A percentile compares a stretch with the other conserved stretches of the same genome.
phyloP scores from a whole-genome alignment of 202 grass and related monocot genomes.

The Carex arenaria region DNA sequence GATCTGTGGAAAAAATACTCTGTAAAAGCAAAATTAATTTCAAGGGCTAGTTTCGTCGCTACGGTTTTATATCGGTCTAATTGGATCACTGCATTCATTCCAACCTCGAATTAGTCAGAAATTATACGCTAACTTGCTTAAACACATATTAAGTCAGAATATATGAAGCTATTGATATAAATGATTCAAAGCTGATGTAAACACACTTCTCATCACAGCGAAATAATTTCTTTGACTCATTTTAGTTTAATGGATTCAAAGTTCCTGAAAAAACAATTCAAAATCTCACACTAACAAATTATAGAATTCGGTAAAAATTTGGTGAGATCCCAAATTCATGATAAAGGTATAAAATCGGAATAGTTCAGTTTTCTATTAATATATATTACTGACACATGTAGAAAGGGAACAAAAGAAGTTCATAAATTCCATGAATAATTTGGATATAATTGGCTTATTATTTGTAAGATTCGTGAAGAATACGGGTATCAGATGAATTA shows the following conservation, averaged over 20 bases:
- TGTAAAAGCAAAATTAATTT: not conserved
- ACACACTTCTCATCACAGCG: not conserved
- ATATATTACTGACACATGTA: not conserved
- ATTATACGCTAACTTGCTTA: not conserved
- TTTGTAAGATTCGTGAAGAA: not conserved
- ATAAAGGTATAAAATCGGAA: not conserved
- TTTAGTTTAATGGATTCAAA: conserved; percentile 2
- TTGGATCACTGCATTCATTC: not conserved
- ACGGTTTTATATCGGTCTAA: not conserved
- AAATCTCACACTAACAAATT: not conserved
- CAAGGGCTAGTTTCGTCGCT: not conserved
- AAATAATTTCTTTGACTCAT: not conserved
- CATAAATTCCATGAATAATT: not conserved
- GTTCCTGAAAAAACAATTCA: not conserved
- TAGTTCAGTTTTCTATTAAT: not conserved
- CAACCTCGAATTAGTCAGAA: not conserved
- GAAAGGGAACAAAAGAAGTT: not conserved
- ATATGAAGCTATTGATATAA: not conserved
- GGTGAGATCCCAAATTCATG: not conserved
- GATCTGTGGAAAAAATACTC: not conserved
- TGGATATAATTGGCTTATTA: not conserved
- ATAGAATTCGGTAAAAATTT: not conserved
- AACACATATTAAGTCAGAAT: not conserved
- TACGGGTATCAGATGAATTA: not conserved
- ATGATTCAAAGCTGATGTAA: not conserved